Base-by-base conservation (phyloP, 345 rosid species). In the Ceriops zippeliana region DNA sequence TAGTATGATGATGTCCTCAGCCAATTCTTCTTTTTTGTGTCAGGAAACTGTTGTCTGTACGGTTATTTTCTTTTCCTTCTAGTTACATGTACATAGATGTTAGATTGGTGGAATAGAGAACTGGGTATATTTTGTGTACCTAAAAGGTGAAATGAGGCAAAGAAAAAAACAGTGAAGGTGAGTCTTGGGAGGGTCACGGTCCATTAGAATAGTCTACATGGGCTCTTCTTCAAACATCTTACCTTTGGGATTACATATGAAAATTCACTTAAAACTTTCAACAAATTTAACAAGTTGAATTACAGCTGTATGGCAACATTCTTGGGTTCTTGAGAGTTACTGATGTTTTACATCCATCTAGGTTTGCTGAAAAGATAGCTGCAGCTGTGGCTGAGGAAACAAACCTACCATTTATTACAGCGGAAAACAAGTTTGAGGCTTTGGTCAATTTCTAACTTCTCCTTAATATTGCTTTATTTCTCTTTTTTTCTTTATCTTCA, bases 341-440 rank as follows among this genome's bases (percentile, higher is more conserved):
- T 26, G 30, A 22, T 62, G 24, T 52, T 54, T 72, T 47, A 22
- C 35, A 28, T 69, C 27, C 58, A n/a, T 77, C 61, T 81, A 91
- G 97, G 79, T 93, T 93, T 84, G 97, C 91, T 78, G 88, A 78
- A 46, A 93, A 88, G 83, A 83, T 93, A 82, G 98, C 97, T 77
- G 84, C 87, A 57, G 93, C 97, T 58, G 92, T 91, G 67, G 98
- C 98, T 46, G 95, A 88, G 61, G 98, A 93, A 76, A 93, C 98
- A 67, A 83, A 65, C 61, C 78, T 93, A 73, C 97, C 97, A 37
- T 93, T 93, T 80, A 79, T 89, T 76, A 86, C 98, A 1, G 98
- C 98, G 38, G 97, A 93, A 83, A 93, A 93, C 83, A 91, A 91
- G 82, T 91, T 93, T 77, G 98, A 93, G 82, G 98, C 98, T 72